phyloP scores from a whole-genome alignment of 768 basidiomycete species.

The Tulasnella sp. region DNA sequence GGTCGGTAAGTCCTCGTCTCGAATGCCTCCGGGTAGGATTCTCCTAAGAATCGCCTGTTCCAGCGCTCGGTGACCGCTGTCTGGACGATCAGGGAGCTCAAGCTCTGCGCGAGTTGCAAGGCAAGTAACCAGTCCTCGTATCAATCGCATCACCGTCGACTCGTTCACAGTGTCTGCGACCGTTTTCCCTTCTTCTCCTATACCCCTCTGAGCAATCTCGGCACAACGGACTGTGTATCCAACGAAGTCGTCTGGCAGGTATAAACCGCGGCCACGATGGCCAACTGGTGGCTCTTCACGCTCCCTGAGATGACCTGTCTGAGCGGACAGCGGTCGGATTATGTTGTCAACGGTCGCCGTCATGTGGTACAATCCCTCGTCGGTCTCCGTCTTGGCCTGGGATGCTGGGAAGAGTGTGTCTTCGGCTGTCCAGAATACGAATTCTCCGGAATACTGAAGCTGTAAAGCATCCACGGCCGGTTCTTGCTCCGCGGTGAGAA shows the following conservation, averaged over 20 bases:
- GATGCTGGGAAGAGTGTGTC: constrained; percentile 60
- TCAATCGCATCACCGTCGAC: constrained; percentile 55
- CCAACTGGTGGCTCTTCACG: constrained; percentile 60
- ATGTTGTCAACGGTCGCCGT: constrained; percentile 78
- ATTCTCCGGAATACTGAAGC: constrained; percentile 78
- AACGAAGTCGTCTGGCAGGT: constrained; percentile 84
- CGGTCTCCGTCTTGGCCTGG: constrained; percentile 27
- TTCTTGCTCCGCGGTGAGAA: constrained; percentile 76
- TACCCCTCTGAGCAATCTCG: constrained; percentile 73
- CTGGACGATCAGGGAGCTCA: constrained; percentile 60
- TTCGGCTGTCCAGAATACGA: constrained; percentile 82
- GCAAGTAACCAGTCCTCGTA: constrained; percentile 66
- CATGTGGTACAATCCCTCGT: constrained; percentile 60
- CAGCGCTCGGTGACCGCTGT: constrained; percentile 69
- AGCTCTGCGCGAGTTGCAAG: constrained; percentile 57
- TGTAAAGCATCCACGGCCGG: constrained; percentile 62
- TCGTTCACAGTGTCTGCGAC: constrained; percentile 75
- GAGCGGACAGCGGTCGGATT: constrained; percentile 70
- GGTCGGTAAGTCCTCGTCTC: constrained; percentile 72
- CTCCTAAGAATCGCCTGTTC: constrained; percentile 84
- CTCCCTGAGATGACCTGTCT: constrained; percentile 74
- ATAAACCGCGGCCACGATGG: constrained; percentile 76
- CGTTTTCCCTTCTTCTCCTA: constrained; percentile 39
- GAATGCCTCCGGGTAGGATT: constrained; percentile 84
- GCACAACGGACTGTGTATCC: constrained; percentile 79